Conservation (phyloP, 2,329 filamentous ascomycete species). For the Alternaria infectoria region DNA sequence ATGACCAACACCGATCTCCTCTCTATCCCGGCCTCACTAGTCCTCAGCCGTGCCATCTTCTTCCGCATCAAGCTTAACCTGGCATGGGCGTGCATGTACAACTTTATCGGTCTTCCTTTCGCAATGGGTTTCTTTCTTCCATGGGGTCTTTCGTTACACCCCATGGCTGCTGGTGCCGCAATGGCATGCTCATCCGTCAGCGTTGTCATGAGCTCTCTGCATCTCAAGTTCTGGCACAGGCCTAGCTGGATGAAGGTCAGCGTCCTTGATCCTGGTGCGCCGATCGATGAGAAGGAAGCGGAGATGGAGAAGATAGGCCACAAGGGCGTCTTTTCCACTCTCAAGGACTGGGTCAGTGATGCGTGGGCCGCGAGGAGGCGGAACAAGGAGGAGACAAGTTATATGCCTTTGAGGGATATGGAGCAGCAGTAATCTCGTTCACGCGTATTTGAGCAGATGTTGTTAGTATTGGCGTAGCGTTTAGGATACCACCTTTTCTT, state of each 20-base stretch:
- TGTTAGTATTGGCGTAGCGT: slow-evolving; percentile 1
- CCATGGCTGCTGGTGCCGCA: slow-evolving; percentile 91
- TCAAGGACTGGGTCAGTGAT: slow-evolving; percentile 39
- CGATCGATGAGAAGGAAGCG: slow-evolving; percentile 35
- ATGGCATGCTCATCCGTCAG: slow-evolving; percentile 93
- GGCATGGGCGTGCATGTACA: slow-evolving; percentile 92
- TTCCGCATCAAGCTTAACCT: slow-evolving; percentile 92
- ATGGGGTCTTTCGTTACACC: slow-evolving; percentile 84
- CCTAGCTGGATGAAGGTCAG: slow-evolving; percentile 86
- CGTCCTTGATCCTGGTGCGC: slow-evolving; percentile 58
- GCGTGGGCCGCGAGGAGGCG: slow-evolving; percentile 43
- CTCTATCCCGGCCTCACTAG: slow-evolving; percentile 85
- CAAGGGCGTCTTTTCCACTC: slow-evolving; percentile 28
- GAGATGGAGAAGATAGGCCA: slow-evolving; percentile 30
- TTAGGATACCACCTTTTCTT: slow-evolving; percentile 19
- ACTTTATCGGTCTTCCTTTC: slow-evolving; percentile 87
- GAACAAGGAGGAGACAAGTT: slow-evolving; percentile 50
- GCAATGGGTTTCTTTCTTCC: slow-evolving; percentile 97
- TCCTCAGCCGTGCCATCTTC: slow-evolving; percentile 86
- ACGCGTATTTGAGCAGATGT: not conserved
- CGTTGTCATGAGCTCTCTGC: slow-evolving; percentile 81
- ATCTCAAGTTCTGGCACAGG: slow-evolving; percentile 85
- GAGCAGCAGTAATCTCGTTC: slow-evolving; percentile 33
- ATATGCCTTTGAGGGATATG: slow-evolving; percentile 55
- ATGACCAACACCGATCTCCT: slow-evolving; percentile 93